phyloP scores from a whole-genome alignment of 2,329 filamentous ascomycete species.

The Neofusicoccum ribis region DNA sequence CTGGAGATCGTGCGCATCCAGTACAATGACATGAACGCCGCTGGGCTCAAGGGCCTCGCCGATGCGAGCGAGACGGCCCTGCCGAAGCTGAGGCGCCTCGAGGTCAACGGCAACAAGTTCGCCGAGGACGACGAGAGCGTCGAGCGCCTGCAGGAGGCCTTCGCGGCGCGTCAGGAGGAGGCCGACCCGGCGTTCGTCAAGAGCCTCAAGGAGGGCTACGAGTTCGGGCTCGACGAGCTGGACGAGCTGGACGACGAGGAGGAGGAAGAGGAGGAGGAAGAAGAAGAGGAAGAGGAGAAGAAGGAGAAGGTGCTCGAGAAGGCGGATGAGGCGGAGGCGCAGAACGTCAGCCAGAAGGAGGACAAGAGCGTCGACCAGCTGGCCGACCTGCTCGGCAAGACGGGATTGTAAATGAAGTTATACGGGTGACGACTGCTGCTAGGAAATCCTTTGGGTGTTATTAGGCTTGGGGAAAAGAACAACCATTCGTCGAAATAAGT shows the following conservation, averaged over 20 bases:
- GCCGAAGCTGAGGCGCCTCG: conserved; percentile 77
- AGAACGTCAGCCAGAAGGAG: conserved; percentile 69
- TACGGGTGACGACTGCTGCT: no score
- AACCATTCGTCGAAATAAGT: no score
- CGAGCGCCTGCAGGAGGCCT: conserved; percentile 61
- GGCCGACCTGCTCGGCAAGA: conserved; percentile 74
- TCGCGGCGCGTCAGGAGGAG: conserved; percentile 73
- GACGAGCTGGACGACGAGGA: conserved; percentile 83
- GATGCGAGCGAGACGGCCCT: conserved; percentile 67
- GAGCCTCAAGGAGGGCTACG: conserved; percentile 50
- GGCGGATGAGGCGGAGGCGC: conserved; percentile 71
- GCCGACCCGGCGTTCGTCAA: conserved; percentile 29
- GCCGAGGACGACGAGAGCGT: conserved; percentile 78
- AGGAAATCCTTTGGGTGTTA: no score
- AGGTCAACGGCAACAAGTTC: conserved; percentile 96
- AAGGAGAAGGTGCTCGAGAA: conserved; percentile 58
- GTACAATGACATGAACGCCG: conserved; percentile 88
- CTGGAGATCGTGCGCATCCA: conserved; percentile 81
- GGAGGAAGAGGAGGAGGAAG: conserved; percentile 68
- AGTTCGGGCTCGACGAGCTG: conserved; percentile 59
- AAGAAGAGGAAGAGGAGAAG: conserved; percentile 60
- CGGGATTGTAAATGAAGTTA: conserved; percentile 33
- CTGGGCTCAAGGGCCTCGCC: conserved; percentile 70
- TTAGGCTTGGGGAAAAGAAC: no score
- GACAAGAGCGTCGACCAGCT: conserved; percentile 80